phyloP scores from a whole-genome alignment of 371 early-diverging fungal species.

The Mucor racemosus region DNA sequence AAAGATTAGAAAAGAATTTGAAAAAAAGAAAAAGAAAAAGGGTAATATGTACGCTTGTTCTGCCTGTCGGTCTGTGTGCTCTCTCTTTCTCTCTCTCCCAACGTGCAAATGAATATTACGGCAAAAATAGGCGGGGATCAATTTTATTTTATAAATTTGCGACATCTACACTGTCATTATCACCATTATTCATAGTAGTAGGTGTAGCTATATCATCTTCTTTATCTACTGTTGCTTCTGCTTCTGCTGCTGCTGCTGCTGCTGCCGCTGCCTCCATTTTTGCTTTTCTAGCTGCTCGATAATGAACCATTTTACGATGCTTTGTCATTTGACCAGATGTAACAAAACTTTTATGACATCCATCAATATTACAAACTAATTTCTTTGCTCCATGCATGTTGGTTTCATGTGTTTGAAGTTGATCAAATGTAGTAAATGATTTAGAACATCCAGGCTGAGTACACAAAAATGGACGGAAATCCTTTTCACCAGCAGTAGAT shows the following conservation, averaged over 20 bases:
- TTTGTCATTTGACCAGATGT: slow-evolving; percentile 56
- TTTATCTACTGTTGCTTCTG: slow-evolving; percentile 13
- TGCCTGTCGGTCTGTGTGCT: neutral
- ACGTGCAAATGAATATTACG: too few relatives aligned
- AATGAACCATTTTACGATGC: slow-evolving; percentile 62
- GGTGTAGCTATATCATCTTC: slow-evolving; percentile 18
- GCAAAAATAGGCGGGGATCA: neutral
- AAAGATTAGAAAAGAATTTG: neutral
- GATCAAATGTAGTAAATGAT: slow-evolving; percentile 51
- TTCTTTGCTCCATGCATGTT: slow-evolving; percentile 60
- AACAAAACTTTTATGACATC: slow-evolving; percentile 55
- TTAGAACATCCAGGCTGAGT: slow-evolving; percentile 55
- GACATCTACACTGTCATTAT: slow-evolving; percentile 11
- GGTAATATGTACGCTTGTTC: neutral
- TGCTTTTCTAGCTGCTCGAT: slow-evolving; percentile 49
- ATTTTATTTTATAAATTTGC: slow-evolving; percentile 3
- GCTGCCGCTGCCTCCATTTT: slow-evolving; percentile 48
- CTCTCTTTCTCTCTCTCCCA: neutral
- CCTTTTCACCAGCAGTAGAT: slow-evolving; percentile 48
- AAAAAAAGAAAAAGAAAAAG: neutral
- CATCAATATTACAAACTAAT: slow-evolving; percentile 52
- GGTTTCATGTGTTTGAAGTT: slow-evolving; percentile 53
- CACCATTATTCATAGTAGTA: neutral
- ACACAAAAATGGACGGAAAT: slow-evolving; percentile 53
- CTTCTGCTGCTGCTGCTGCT: slow-evolving; percentile 34